Base-by-base conservation (phyloP, 805 yeast genomes). In the Starmera dryadoides region DNA sequence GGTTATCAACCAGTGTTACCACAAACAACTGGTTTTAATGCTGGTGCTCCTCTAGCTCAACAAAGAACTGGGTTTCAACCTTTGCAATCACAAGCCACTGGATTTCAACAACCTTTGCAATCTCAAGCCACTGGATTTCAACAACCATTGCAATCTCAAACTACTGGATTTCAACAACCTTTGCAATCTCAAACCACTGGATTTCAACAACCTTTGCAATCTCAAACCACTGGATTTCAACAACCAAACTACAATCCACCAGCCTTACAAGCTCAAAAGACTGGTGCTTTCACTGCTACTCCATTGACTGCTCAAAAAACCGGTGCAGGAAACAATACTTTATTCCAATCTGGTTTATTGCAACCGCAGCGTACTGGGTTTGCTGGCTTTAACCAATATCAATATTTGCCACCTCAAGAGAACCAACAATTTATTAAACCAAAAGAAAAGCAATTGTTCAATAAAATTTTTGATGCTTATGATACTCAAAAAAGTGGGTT, bases 381-480 rank as follows among this genome's bases (percentile, higher is more conserved):
- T 45, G 53, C 50, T 36, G 44, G 53, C 55, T 42, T 56, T 55
- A 46, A 48, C 15, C 47, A 49, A 21, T 49, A 44, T 20, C 50
- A 52, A 12, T 54, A 60, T 16, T 46, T 56, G 26, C 55, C 56
- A 40, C 55, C 63, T 38, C 54, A 57, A 38, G 63, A 60, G 28
- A 59, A 62, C 35, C 71, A 77, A 15, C 79, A 81, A 42, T 82
- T 83, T 19, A 87, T 91, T 49, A 80, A 94, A 36, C 83, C 85
- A 50, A 87, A 86, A 51, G 98, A 91, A 56, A 89, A 87, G 56
- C 71, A 71, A 40, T 78, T 87, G 42, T 91, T 89, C 63, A 94
- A 85, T 53, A 85, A 81, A 36, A 86, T 91, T 42, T 91, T 93
- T 64, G 74, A 72, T 40, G 88, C 93, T 31, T 91, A 95, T 87